Percentiles rank a stretch among this genome's conserved stretches.
Evolutionary conservation across 2,329 filamentous ascomycete genomes (phyloP).

Genomic region (Plenodomus tracheiphilus): DNA sequence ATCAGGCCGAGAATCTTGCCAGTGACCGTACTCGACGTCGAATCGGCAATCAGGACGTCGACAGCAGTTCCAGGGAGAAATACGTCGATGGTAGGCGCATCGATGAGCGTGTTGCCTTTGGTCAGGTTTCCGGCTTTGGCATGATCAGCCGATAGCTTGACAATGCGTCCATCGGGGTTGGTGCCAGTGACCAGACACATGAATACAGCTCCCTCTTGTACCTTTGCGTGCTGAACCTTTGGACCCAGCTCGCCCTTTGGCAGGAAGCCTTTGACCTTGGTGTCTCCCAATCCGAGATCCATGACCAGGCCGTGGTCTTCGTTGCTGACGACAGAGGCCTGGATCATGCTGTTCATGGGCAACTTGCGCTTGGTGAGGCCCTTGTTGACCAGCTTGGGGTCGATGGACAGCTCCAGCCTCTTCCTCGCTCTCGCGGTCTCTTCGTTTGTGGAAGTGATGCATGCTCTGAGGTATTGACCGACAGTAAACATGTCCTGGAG

Average conservation of each 20-base stretch:
- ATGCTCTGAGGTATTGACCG: constrained; percentile 86
- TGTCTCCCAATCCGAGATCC: constrained; percentile 77
- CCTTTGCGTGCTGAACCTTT: constrained; percentile 63
- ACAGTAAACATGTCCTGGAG: constrained; percentile 74
- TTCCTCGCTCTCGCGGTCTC: constrained; percentile 71
- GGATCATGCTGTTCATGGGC: constrained; percentile 74
- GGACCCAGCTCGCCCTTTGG: constrained; percentile 78
- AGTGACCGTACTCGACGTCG: constrained; percentile 71
- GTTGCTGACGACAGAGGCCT: constrained; percentile 87
- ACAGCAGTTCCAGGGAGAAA: constrained; percentile 92
- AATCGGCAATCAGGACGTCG: constrained; percentile 79
- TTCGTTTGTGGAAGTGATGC: constrained; percentile 77
- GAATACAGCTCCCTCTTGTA: constrained; percentile 83
- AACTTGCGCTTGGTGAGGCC: constrained; percentile 74
- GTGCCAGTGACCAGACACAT: constrained; percentile 79
- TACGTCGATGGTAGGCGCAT: constrained; percentile 83
- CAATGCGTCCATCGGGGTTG: constrained; percentile 76
- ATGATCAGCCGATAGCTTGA: constrained; percentile 79
- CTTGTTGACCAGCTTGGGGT: constrained; percentile 76
- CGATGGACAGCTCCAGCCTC: constrained; percentile 83
- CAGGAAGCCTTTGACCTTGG: constrained; percentile 77
- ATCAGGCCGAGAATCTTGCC: constrained; percentile 93
- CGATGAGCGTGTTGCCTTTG: constrained; percentile 66
- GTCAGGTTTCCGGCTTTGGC: constrained; percentile 69
- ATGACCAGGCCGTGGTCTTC: constrained; percentile 95